A percentile compares a stretch with the other conserved stretches of the same genome.
Evolutionary conservation across 129 eudicot species (phyloP).

Genomic region (Sambucus nigra): DNA sequence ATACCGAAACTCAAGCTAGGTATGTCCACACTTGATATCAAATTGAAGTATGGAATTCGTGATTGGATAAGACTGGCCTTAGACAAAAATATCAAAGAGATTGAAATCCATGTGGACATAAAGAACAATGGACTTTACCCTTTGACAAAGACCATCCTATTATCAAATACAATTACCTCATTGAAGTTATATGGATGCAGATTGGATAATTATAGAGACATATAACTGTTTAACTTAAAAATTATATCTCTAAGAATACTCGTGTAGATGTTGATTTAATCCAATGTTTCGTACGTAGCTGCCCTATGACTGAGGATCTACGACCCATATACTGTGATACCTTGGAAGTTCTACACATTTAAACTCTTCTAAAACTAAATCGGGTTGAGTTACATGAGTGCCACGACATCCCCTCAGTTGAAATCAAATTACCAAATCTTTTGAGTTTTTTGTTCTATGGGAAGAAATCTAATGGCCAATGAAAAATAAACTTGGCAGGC

Average conservation of each 20-base stretch:
- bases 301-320: constrained; percentile 53
- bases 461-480: constrained; percentile 7
- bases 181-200: constrained; percentile 35
- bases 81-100: constrained; percentile 40
- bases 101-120: constrained; percentile 32
- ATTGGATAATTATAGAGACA: background rate
- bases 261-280: constrained; percentile 21
- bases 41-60: constrained; percentile 1
- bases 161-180: constrained; percentile 27
- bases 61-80: constrained; percentile 32
- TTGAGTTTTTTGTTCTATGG: constrained; percentile 35
- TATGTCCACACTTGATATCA: background rate
- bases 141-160: constrained; percentile 19
- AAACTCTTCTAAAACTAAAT: constrained; percentile 24
- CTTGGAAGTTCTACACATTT: constrained; percentile 20
- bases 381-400: constrained; percentile 49
- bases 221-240: constrained; percentile 29
- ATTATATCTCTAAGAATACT: constrained; percentile 31
- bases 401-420: constrained; percentile 18
- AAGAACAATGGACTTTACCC: constrained; percentile 9
- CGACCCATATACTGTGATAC: constrained; percentile 32
- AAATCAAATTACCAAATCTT: constrained; percentile 30
- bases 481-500: constrained; percentile 24
- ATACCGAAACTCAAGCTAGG: constrained; percentile 42
- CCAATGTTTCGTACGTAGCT: constrained; percentile 23